phyloP scores from a whole-genome alignment of 2,329 filamentous ascomycete species.

The Aspergillus vadensis region DNA sequence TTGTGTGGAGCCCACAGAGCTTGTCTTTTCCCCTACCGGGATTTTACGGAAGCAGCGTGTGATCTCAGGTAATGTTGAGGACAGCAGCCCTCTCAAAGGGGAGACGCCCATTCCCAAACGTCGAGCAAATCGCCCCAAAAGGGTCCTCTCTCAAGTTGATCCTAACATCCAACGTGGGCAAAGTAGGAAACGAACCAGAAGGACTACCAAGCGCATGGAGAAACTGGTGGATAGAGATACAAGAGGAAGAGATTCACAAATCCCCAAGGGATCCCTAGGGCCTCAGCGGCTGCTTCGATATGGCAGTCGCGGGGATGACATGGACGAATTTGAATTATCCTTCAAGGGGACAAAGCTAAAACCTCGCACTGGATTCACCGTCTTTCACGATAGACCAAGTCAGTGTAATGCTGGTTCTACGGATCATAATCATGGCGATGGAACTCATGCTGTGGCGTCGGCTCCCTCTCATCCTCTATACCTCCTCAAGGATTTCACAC shows the following conservation, averaged over 20 bases:
- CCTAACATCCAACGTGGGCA: slow-evolving; percentile 35
- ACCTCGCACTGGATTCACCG: slow-evolving; percentile 32
- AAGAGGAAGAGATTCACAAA: slow-evolving; percentile 20
- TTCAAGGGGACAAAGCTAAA: slow-evolving; percentile 33
- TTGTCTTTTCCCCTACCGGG: slow-evolving; percentile 50
- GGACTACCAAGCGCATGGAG: slow-evolving; percentile 13
- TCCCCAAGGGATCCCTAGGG: slow-evolving; percentile 23
- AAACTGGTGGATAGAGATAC: slow-evolving; percentile 15
- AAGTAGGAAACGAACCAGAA: slow-evolving; percentile 30
- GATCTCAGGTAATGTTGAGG: slow-evolving; percentile 53
- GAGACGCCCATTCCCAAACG: slow-evolving; percentile 47
- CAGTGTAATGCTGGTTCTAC: slow-evolving; percentile 12
- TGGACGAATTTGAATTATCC: slow-evolving; percentile 39
- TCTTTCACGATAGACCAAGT: slow-evolving; percentile 41
- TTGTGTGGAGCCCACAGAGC: slow-evolving; percentile 49
- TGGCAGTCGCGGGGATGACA: slow-evolving; percentile 28
- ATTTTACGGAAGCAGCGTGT: slow-evolving; percentile 45
- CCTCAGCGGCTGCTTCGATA: slow-evolving; percentile 20
- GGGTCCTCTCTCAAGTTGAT: slow-evolving; percentile 35
- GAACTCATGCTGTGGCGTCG: slow-evolving; percentile 14
- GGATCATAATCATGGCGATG: slow-evolving; percentile 13
- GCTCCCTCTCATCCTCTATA: slow-evolving; percentile 27
- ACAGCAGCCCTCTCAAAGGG: slow-evolving; percentile 49
- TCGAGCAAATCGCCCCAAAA: slow-evolving; percentile 34
- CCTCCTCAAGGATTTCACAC: slow-evolving; percentile 18